phyloP scores from a whole-genome alignment of 2,329 filamentous ascomycete genomes.

The Balansia obtecta region DNA sequence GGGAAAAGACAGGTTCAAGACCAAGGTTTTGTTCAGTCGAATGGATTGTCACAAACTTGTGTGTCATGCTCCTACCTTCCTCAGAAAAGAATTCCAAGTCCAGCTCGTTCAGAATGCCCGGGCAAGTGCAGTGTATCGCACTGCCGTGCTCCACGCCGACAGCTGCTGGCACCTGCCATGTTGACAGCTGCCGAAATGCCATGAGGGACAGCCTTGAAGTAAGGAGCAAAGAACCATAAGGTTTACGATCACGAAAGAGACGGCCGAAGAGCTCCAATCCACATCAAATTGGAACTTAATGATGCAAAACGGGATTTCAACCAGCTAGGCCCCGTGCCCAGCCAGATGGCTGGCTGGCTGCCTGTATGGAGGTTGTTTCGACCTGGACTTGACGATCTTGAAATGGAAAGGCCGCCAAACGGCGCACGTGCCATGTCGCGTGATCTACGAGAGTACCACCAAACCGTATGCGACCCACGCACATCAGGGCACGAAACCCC shows the following conservation, averaged over 20 bases:
- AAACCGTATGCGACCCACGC: neutral
- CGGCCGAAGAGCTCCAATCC: neutral
- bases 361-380: too few relatives aligned
- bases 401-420: too few relatives aligned
- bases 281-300: too few relatives aligned
- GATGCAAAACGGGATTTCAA: too few relatives aligned
- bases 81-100: neutral
- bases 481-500: slow-evolving; percentile 27
- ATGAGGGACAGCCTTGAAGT: neutral
- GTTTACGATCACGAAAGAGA: neutral
- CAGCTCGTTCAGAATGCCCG: neutral
- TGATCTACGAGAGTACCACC: neutral
- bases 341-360: too few relatives aligned
- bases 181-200: neutral
- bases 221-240: neutral
- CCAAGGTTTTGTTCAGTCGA: neutral
- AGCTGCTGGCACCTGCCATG: slow-evolving; percentile 3
- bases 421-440: neutral
- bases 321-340: too few relatives aligned
- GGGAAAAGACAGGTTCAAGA: neutral
- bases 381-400: too few relatives aligned
- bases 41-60: neutral
- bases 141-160: neutral
- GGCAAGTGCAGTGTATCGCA: slow-evolving; percentile 4
- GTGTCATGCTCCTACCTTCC: neutral